Conservation (phyloP, 2,329 filamentous ascomycete species). For the Penicillium sp. region DNA sequence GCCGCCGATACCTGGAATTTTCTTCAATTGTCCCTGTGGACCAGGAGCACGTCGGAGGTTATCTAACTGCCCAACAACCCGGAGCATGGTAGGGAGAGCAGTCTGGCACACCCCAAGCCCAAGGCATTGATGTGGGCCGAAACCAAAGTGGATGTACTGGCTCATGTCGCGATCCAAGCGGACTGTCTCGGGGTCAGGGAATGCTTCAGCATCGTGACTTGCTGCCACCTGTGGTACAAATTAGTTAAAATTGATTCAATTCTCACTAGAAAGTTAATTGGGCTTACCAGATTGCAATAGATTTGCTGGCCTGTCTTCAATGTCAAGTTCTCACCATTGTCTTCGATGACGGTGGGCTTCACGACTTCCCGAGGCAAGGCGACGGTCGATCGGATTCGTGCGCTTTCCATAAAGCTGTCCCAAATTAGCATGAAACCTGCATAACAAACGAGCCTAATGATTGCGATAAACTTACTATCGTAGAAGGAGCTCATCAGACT, state of each 20-base stretch:
- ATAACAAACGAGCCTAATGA: neutral
- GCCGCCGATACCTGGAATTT: slow-evolving; percentile 38
- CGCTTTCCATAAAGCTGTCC: slow-evolving; percentile 42
- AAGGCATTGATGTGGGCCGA: slow-evolving; percentile 63
- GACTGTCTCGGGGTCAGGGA: slow-evolving; percentile 48
- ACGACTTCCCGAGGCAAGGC: slow-evolving; percentile 38
- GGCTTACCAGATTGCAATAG: slow-evolving; percentile 38
- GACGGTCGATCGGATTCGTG: slow-evolving; percentile 40
- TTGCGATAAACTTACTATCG: slow-evolving; percentile 46
- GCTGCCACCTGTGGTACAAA: slow-evolving; percentile 31
- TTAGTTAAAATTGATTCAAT: neutral
- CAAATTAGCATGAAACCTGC: slow-evolving; percentile 9
- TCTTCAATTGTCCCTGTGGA: slow-evolving; percentile 43
- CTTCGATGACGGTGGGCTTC: slow-evolving; percentile 34
- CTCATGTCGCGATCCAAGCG: slow-evolving; percentile 63
- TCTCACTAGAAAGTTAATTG: neutral
- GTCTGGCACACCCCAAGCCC: slow-evolving; percentile 44
- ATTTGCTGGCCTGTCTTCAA: slow-evolving; percentile 38
- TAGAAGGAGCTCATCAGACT: slow-evolving; percentile 50
- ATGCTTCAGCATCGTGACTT: slow-evolving; percentile 37
- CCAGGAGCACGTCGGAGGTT: slow-evolving; percentile 45
- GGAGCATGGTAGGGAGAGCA: slow-evolving; percentile 42
- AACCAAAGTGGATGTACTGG: slow-evolving; percentile 64
- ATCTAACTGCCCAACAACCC: slow-evolving; percentile 41
- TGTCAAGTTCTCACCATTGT: slow-evolving; percentile 32